Evolutionary conservation across 768 basidiomycete genomes (phyloP), one percentile per base, ranked within the genome.

Genomic region (Rhodotorula diobovata): DNA sequence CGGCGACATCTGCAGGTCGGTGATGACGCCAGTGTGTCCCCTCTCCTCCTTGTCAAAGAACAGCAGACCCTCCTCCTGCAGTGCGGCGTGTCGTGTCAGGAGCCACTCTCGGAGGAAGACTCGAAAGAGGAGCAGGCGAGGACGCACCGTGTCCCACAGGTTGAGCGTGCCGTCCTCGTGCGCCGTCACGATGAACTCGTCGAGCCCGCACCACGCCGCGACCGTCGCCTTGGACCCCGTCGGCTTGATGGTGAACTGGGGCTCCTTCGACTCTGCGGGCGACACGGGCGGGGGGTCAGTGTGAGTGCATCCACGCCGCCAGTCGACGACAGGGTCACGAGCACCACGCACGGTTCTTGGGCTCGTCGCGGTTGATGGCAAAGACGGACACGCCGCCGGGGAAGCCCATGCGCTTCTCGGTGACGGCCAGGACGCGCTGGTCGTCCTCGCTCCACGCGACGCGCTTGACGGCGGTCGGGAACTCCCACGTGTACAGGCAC

Each of bases 161-260:
- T 91, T 89, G 46, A 97, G 85, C 79, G 95, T 97, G 28, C 96
- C 96, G 54, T 91, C 92, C 82, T 97, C 94, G 82, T 99, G 96
- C 11, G 93, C 95, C 5, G 93, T 95, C 70, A 98, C 83, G 80
- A 99, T 88, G 72, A 89, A 81, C 51, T 88, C 85, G 34, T 89
- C 88, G 21, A 85, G 84, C 61, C 88, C 85, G 9, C 91, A 89
- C 81, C 96, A 98, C 10, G 91, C 88, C 79, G 92, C 94, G 51
- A 98, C 93, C 4, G 92, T 97, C n/a, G 93, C 91, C 82, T 98
- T 98, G 70, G 91, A 91, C 37, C 93, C 94, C 70, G 57, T 57
- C 46, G 74, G 74, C 63, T 70, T 76, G 72, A 78, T 77, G 23
- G 66, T 48, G 51, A 77, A 63, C 43, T 68, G 64, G 23, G 74